Evolutionary conservation across 768 basidiomycete species (phyloP).

Genomic region (Rhodotorula taiwanensis): DNA sequence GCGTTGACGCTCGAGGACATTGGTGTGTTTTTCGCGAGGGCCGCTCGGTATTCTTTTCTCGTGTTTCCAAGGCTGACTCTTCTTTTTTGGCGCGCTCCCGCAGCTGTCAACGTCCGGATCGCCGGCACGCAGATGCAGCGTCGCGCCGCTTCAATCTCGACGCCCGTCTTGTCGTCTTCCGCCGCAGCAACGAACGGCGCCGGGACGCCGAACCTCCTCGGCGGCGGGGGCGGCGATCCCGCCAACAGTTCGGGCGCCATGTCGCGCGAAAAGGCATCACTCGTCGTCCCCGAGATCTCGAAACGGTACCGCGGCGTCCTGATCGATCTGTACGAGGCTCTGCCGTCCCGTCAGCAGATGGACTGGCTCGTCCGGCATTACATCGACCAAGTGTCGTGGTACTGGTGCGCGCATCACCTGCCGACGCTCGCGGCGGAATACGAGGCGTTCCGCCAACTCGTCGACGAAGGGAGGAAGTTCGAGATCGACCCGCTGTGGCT

Average conservation of each 20-base stretch:
- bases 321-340: conserved; percentile 11
- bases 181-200: neutral
- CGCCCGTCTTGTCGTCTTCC: no score
- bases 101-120: conserved; percentile 24
- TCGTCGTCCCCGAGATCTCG: conserved; percentile 22
- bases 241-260: no score
- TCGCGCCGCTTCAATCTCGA: neutral
- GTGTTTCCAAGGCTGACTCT: neutral
- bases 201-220: neutral
- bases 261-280: conserved; percentile 7
- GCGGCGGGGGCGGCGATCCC: neutral
- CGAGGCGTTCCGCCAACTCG: conserved; percentile 15
- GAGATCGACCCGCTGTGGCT: conserved; percentile 29
- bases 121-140: conserved; percentile 1
- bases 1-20: conserved; percentile 32
- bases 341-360: conserved; percentile 15
- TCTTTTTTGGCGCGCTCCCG: neutral
- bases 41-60: neutral
- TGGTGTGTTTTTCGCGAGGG: neutral
- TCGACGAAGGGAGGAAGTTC: conserved; percentile 8
- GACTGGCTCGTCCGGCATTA: conserved; percentile 16
- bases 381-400: conserved; percentile 10
- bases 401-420: conserved; percentile 18
- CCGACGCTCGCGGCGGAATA: conserved; percentile 30
- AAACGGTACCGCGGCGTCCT: conserved; percentile 14